Percentiles rank a stretch among this genome's conserved stretches.
phyloP scores from a whole-genome alignment of 139 green algal species.

The Chlorella sorokiniana region DNA sequence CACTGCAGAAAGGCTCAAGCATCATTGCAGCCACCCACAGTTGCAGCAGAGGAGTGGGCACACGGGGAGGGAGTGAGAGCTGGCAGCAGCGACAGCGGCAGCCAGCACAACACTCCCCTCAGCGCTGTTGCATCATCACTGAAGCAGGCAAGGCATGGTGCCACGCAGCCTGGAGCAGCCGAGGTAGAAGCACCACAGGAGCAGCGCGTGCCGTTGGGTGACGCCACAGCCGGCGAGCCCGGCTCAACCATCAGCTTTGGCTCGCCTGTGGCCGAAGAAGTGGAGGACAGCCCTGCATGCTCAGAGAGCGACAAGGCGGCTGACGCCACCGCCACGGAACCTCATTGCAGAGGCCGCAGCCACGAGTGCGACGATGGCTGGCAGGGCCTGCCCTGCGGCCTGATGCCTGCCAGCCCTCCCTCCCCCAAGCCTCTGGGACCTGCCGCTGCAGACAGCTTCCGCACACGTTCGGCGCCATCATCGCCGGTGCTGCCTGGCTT shows the following conservation, averaged over 20 bases:
- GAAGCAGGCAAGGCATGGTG: too few species aligned
- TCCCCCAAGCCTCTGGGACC: background rate
- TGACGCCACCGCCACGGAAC: background rate
- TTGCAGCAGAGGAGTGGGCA: too few species aligned
- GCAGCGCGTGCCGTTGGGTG: too few species aligned
- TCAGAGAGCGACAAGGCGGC: background rate
- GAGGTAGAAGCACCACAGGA: too few species aligned
- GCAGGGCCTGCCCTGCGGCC: background rate
- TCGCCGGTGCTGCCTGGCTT: conserved; percentile 15
- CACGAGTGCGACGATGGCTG: background rate
- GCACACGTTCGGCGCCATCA: background rate
- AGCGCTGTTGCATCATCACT: too few species aligned
- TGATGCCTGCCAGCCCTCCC: background rate
- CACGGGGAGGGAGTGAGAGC: too few species aligned
- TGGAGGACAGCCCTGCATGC: background rate
- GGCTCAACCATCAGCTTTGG: conserved; percentile 17
- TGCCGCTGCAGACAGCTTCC: background rate
- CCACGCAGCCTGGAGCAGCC: too few species aligned
- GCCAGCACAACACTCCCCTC: too few species aligned
- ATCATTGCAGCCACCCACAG: background rate
- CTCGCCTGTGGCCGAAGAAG: background rate
- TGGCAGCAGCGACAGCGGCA: too few species aligned
- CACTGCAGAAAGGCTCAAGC: background rate
- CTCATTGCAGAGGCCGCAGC: too few species aligned
- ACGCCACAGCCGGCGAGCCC: too few species aligned